Evolutionary conservation across 805 yeast species (phyloP).

Genomic region (Teunomyces atbi): DNA sequence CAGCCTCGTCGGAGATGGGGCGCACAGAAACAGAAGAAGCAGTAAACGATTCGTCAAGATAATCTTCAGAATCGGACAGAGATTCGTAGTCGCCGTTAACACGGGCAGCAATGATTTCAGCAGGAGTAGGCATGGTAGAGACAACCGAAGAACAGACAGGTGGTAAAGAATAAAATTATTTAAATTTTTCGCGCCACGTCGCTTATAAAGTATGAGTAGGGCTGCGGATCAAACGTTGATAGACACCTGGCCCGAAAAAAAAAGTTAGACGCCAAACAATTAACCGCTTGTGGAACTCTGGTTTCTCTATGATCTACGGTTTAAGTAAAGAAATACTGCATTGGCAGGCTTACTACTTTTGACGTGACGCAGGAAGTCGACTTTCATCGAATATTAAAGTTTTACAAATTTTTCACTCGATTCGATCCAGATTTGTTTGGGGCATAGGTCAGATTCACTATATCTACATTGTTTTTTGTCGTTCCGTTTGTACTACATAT

Average conservation of each 20-base stretch:
- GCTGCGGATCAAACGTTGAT: neutral
- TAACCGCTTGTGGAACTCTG: no score
- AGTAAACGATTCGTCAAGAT: constrained; percentile 6
- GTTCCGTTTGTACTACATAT: neutral
- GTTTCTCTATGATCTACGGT: no score
- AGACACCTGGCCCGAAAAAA: neutral
- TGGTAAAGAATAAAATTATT: neutral
- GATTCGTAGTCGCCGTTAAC: constrained; percentile 22
- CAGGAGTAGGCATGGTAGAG: constrained; percentile 42
- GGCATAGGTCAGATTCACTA: no score
- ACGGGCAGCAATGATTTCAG: constrained; percentile 50
- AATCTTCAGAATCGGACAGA: constrained; percentile 16
- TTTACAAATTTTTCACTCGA: no score
- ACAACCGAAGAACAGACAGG: constrained; percentile 8
- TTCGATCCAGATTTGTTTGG: no score
- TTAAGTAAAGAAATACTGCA: no score
- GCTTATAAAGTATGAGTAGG: neutral
- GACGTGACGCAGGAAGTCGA: no score
- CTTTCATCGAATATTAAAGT: no score
- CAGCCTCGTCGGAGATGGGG: constrained; percentile 50
- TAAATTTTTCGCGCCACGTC: neutral
- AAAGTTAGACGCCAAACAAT: no score
- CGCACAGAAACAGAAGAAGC: constrained; percentile 15
- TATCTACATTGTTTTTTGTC: neutral
- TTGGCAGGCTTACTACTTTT: no score